Evolutionary conservation across 2,329 filamentous ascomycete genomes (phyloP).

Genomic region (Penicillium sp.): DNA sequence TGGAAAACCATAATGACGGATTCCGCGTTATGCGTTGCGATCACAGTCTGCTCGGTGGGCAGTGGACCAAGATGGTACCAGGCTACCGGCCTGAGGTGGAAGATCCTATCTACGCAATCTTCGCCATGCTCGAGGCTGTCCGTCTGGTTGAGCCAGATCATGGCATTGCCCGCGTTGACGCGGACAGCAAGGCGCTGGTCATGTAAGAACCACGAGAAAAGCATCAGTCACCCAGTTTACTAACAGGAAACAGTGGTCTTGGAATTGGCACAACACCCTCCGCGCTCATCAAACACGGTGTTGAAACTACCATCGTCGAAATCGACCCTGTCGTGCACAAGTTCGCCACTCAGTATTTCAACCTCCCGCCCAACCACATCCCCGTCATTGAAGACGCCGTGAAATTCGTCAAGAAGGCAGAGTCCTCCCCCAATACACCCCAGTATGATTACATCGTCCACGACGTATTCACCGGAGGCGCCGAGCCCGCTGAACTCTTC

Average conservation of each 20-base stretch:
- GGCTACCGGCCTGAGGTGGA: slow-evolving; percentile 57
- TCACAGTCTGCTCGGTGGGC: slow-evolving; percentile 87
- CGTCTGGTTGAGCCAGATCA: slow-evolving; percentile 66
- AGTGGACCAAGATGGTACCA: slow-evolving; percentile 65
- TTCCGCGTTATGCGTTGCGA: slow-evolving; percentile 88
- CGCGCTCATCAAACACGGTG: slow-evolving; percentile 80
- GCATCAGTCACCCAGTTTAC: slow-evolving; percentile 4
- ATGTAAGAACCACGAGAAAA: slow-evolving; percentile 59
- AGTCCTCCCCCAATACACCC: slow-evolving; percentile 32
- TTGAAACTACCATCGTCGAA: slow-evolving; percentile 91
- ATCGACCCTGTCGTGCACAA: slow-evolving; percentile 87
- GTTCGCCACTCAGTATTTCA: slow-evolving; percentile 80
- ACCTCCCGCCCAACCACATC: slow-evolving; percentile 71
- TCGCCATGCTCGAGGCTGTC: slow-evolving; percentile 90
- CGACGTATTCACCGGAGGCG: slow-evolving; percentile 95
- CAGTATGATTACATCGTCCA: slow-evolving; percentile 91
- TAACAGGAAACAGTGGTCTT: slow-evolving; percentile 61
- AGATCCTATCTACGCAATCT: slow-evolving; percentile 94
- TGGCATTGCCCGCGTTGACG: slow-evolving; percentile 49
- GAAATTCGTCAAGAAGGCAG: slow-evolving; percentile 56
- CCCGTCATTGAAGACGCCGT: slow-evolving; percentile 81
- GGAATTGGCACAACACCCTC: slow-evolving; percentile 90
- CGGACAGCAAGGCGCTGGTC: slow-evolving; percentile 74
- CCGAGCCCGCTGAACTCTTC: slow-evolving; percentile 85
- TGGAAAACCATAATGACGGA: slow-evolving; percentile 68